Evolutionary conservation across 768 basidiomycete genomes (phyloP).

Genomic region (Russula sp.): DNA sequence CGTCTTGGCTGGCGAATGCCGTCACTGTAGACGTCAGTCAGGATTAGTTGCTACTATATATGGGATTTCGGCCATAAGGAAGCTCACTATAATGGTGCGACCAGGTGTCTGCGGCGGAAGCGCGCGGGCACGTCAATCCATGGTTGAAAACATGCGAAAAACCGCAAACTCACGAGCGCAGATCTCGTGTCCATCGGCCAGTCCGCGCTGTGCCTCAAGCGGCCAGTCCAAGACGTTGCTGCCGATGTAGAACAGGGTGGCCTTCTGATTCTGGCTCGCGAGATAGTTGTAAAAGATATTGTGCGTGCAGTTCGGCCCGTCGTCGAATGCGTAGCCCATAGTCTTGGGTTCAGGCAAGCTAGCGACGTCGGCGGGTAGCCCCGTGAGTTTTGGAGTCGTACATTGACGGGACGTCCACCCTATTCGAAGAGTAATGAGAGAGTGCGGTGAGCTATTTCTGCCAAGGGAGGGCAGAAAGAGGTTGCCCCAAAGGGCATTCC

Average conservation of each 20-base stretch:
- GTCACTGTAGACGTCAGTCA: slow-evolving; percentile 37
- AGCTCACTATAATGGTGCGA: slow-evolving; percentile 40
- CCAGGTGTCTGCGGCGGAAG: slow-evolving; percentile 35
- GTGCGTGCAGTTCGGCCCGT: slow-evolving; percentile 59
- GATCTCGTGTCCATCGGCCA: slow-evolving; percentile 52
- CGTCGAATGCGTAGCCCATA: slow-evolving; percentile 55
- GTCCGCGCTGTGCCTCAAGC: slow-evolving; percentile 44
- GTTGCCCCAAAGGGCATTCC: not conserved
- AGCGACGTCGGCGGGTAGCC: slow-evolving; percentile 38
- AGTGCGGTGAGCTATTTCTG: not conserved
- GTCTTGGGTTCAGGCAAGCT: slow-evolving; percentile 50
- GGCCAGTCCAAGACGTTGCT: slow-evolving; percentile 52
- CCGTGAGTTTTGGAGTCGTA: slow-evolving; percentile 38
- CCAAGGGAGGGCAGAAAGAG: not conserved
- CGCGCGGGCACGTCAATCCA: not conserved
- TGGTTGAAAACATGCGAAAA: too few relatives aligned
- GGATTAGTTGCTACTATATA: not conserved
- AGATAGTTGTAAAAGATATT: slow-evolving; percentile 56
- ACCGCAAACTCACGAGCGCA: slow-evolving; percentile 49
- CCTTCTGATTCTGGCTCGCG: slow-evolving; percentile 46
- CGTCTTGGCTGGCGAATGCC: slow-evolving; percentile 49
- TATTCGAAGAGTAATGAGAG: not conserved
- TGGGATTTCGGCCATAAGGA: not conserved
- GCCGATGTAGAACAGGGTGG: slow-evolving; percentile 58
- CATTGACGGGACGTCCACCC: slow-evolving; percentile 43